Evolutionary conservation across 768 basidiomycete species (phyloP), one percentile per base, ranked within the genome.

Genomic region (Leccinum fibrillosum): DNA sequence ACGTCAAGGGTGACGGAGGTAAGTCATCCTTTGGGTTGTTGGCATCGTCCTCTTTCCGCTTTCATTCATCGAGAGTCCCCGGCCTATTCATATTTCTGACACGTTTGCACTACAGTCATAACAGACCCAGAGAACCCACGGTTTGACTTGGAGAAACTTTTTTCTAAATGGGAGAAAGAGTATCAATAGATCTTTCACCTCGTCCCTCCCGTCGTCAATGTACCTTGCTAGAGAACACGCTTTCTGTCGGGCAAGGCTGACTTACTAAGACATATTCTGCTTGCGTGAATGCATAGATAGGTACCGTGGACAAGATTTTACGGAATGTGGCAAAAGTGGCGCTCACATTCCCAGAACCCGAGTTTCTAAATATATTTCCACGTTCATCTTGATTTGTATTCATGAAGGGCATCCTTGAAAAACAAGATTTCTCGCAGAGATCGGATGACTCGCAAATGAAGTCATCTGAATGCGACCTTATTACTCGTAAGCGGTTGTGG

Each of bases 121-220:
- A 89, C 93, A 63, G 86, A 99, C 80, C 92, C 94, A 44, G 96
- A 98, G 66, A 88, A 98, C 75, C 93, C 96, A 54, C 86, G 84
- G 63, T 99, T 98, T 76, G 94, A 98, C 80, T 80, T 98, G 72
- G 96, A 98, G 81, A 93, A 93, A 75, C 76, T 97, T 59, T 68
- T 92, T 71, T 79, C 81, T 47, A 84, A 86, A 70, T 86, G 85
- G 82, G 90, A 91, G 75, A 84, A 80, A 70, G 84, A 84, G 65
- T 82, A 77, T 69, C 76, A 77, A 80, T 86, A 77, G 78, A 72
- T 44, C 59, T 62, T 71, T 58, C 67, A 17, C 47, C 37, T 56
- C 52, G 17, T 57, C 55, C 49, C 39, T 62, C 54, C 55, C 64
- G 54, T 59, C 60, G 50, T 60, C 60, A 59, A 65, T 72, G 69